phyloP scores from a whole-genome alignment of 371 early-diverging fungal genomes.

The Conidiobolus incongruus region DNA sequence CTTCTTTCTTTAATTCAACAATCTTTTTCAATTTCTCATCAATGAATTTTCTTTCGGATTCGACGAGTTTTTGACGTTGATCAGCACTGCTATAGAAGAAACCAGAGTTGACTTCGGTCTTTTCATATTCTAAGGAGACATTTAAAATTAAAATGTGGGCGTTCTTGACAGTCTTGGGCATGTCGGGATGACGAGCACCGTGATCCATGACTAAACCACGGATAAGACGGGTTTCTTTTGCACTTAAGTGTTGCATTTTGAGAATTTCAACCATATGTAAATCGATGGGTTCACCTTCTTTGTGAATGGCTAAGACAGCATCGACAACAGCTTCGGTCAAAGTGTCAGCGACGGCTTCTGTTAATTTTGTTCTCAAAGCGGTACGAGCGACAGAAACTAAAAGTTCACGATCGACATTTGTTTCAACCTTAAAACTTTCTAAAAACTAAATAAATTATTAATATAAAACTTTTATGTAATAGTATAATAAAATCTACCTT shows the following conservation, averaged over 20 bases:
- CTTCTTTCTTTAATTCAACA: slow-evolving; percentile 87
- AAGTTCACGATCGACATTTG: slow-evolving; percentile 67
- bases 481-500: too few relatives aligned
- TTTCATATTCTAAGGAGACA: slow-evolving; percentile 99
- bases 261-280: slow-evolving; percentile 99
- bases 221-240: slow-evolving; percentile 83
- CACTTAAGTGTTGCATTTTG: slow-evolving; percentile 98
- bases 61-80: slow-evolving; percentile 96
- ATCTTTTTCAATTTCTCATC: slow-evolving; percentile 86
- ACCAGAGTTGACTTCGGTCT: slow-evolving; percentile 98
- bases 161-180: slow-evolving; percentile 93
- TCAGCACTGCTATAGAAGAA: slow-evolving; percentile 97
- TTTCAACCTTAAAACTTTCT: slow-evolving; percentile 55
- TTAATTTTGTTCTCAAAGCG: slow-evolving; percentile 90
- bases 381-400: slow-evolving; percentile 86
- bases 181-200: slow-evolving; percentile 98
- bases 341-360: slow-evolving; percentile 65
- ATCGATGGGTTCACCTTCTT: slow-evolving; percentile 72
- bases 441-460: slow-evolving; percentile 43
- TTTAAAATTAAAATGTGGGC: slow-evolving; percentile 91
- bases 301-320: slow-evolving; percentile 74
- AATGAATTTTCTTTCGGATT: slow-evolving; percentile 92
- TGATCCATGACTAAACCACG: slow-evolving; percentile 99
- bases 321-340: slow-evolving; percentile 93
- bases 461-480: background rate